phyloP scores from a whole-genome alignment of 2,329 filamentous ascomycete species.

The Aspergillus eucalypticola region DNA sequence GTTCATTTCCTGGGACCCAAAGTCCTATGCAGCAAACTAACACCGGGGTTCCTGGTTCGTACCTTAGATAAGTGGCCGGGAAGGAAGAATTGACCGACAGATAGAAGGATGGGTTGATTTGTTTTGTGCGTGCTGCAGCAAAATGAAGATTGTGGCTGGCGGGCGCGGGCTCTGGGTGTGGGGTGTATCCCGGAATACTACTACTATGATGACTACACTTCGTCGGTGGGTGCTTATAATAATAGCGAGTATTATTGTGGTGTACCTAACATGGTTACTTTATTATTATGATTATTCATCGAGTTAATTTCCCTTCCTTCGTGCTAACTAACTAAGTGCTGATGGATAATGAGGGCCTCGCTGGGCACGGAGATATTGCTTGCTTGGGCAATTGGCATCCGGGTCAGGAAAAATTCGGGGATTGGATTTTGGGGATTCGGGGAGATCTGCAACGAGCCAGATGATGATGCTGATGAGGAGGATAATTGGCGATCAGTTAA shows the following conservation, averaged over 20 bases:
- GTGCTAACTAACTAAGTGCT: neutral
- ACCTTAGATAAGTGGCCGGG: too few relatives aligned
- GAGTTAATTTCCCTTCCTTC: neutral
- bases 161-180: neutral
- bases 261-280: neutral
- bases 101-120: neutral
- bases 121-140: neutral
- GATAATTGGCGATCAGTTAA: neutral
- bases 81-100: neutral
- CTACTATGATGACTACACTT: too few relatives aligned
- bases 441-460: neutral
- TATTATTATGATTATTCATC: neutral
- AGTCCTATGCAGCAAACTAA: slow-evolving; percentile 15
- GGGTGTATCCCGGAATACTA: too few relatives aligned
- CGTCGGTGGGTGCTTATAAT: neutral
- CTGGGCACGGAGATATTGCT: slow-evolving; percentile 17
- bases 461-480: too few relatives aligned
- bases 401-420: neutral
- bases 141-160: neutral
- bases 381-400: slow-evolving; percentile 7
- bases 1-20: slow-evolving; percentile 14
- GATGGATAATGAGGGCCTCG: neutral
- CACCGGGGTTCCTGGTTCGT: slow-evolving; percentile 5
- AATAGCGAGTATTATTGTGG: neutral
- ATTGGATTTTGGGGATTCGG: neutral